Base-by-base conservation (phyloP, 257 asterid genomes). In the Thymus mandschuricus region DNA sequence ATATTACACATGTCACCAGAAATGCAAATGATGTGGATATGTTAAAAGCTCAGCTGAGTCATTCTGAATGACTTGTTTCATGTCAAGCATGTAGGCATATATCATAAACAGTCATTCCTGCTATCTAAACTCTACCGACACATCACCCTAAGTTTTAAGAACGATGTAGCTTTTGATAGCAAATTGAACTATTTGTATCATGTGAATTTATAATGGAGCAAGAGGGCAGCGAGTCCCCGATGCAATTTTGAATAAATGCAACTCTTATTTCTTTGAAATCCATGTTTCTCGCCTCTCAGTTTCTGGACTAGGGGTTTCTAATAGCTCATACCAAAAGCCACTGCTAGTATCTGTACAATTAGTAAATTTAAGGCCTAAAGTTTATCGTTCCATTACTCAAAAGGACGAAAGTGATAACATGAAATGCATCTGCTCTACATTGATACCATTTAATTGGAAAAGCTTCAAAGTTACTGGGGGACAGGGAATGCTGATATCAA, bases 1-100 rank as follows among this genome's bases (percentile, higher is more conserved):
- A 57, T n/a, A 45, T 46, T 48, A 44, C 38, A 69, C 74, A 44
- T 13, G 8, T 30, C 50, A 56, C 44, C 46, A 49, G 4, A 57
- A 64, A 48, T 21, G 11, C 12, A 44, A 68, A 33, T 61, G 28
- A 28, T 35, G 46, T 8, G 61, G 12, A 38, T 31, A 55, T 54
- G 15, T 9, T 27, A 52, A 60, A 21, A 67, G 60, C 55, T 49
- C 5, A 38, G 45, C 29, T 11, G 57, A 43, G 73, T 31, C 28
- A 28, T n/a, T 60, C 31, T n/a, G 33, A 45, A 60, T 43, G 35
- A 58, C 68, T 58, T 10, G 29, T 28, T 12, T 12, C 27, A 31
- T 54, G 61, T 10, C 9, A 21, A 52, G 68, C 48, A 21, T 11
- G 4, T 38, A 38, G 59, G 27, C 46, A 69, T 57, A 40, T 5